Evolutionary conservation across 2,329 filamentous ascomycete genomes (phyloP).

Genomic region (Exophiala xenobiotica): DNA sequence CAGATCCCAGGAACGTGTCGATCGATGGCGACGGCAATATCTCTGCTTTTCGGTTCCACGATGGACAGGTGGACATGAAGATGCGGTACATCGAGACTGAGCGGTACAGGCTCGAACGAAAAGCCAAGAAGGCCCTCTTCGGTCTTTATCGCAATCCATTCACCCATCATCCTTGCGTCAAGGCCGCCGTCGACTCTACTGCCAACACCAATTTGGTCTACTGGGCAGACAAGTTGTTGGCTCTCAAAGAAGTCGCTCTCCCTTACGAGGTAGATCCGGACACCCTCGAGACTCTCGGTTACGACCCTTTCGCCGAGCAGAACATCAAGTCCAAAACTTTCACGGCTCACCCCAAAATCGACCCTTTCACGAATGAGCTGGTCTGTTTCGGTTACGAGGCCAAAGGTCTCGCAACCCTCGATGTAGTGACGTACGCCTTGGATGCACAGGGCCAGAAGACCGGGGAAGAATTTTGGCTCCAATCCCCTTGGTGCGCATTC

Average conservation of each 20-base stretch:
- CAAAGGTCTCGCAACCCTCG: constrained; percentile 29
- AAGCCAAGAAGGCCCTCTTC: constrained; percentile 11
- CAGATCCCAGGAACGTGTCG: constrained; percentile 24
- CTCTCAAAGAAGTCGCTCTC: constrained; percentile 9
- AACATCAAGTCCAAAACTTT: constrained; percentile 42
- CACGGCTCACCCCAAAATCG: constrained; percentile 48
- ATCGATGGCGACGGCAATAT: constrained; percentile 37
- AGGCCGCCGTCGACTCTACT: constrained; percentile 16
- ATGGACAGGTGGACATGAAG: constrained; percentile 35
- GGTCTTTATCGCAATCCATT: constrained; percentile 18
- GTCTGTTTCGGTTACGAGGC: constrained; percentile 45
- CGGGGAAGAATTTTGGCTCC: constrained; percentile 44
- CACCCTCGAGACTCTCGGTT: constrained; percentile 41
- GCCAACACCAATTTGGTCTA: constrained; percentile 14
- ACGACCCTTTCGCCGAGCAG: constrained; percentile 43
- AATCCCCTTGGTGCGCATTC: constrained; percentile 40
- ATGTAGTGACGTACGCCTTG: constrained; percentile 43
- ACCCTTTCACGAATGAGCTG: constrained; percentile 44
- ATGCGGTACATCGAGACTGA: constrained; percentile 37
- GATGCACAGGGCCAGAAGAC: constrained; percentile 39
- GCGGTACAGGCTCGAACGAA: constrained; percentile 31
- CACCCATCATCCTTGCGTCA: constrained; percentile 18
- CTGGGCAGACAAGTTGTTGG: constrained; percentile 10
- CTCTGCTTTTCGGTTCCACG: constrained; percentile 34
- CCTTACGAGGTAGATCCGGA: constrained; percentile 41